Evolutionary conservation across 2,329 filamentous ascomycete genomes (phyloP).

Genomic region (Penicillium sp.): DNA sequence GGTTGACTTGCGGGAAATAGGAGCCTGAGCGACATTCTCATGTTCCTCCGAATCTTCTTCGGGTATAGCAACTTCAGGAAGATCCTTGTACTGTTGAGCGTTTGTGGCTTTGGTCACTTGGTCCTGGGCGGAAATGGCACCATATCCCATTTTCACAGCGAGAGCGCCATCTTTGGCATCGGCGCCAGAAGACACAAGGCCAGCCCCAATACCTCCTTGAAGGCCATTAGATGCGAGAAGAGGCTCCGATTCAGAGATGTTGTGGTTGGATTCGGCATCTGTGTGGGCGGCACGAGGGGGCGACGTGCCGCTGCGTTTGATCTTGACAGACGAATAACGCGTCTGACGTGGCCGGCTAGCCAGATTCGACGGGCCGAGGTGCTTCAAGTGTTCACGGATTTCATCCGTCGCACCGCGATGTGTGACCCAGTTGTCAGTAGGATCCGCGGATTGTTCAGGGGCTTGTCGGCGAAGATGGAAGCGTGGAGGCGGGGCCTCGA

Average conservation of each 20-base stretch:
- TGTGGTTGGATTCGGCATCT: constrained; percentile 35
- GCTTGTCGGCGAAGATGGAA: constrained; percentile 37
- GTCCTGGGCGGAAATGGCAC: constrained; percentile 36
- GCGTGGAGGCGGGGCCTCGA: constrained; percentile 34
- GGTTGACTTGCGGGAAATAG: constrained; percentile 6
- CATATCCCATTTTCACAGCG: constrained; percentile 53
- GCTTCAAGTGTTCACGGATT: constrained; percentile 55
- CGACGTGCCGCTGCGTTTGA: constrained; percentile 51
- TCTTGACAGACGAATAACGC: constrained; percentile 58
- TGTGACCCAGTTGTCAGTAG: constrained; percentile 31
- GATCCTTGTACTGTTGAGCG: constrained; percentile 20
- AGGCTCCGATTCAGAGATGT: constrained; percentile 34
- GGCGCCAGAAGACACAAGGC: constrained; percentile 48
- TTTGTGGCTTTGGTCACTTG: constrained; percentile 21
- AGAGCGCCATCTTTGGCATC: constrained; percentile 62
- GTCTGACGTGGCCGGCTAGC: constrained; percentile 56
- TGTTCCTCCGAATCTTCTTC: constrained; percentile 28
- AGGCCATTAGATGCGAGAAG: constrained; percentile 32
- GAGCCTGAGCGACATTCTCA: constrained; percentile 18
- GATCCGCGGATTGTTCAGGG: constrained; percentile 23
- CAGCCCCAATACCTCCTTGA: constrained; percentile 49
- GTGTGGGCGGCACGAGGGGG: constrained; percentile 32
- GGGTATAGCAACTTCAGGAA: constrained; percentile 25
- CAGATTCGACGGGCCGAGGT: constrained; percentile 59
- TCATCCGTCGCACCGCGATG: constrained; percentile 50